Evolutionary conservation across 306 rosid species (phyloP).

Genomic region (Delonix regia): DNA sequence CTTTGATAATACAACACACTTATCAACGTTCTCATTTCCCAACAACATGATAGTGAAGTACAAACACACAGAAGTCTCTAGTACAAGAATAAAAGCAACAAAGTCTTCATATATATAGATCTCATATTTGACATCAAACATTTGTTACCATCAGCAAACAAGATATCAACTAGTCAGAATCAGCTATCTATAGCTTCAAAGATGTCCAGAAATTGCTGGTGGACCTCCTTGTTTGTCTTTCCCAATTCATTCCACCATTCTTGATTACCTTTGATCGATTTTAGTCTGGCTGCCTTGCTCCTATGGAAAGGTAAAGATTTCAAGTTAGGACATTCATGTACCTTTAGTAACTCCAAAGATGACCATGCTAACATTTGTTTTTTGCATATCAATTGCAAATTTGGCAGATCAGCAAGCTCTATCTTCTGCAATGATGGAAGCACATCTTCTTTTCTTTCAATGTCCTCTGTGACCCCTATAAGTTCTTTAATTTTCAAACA

Average conservation of each 20-base stretch:
- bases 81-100: background rate
- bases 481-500: slow-evolving; percentile 1
- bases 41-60: background rate
- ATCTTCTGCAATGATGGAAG: background rate
- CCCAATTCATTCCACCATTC: slow-evolving; percentile 14
- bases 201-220: background rate
- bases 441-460: background rate
- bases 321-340: background rate
- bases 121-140: background rate
- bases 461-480: background rate
- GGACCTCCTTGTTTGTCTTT: background rate
- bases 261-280: slow-evolving; percentile 13
- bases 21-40: background rate
- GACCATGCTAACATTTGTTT: background rate
- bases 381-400: background rate
- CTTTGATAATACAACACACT: background rate
- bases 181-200: background rate
- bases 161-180: background rate
- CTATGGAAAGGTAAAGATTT: slow-evolving; percentile 1
- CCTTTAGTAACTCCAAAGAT: background rate
- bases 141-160: background rate
- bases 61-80: background rate
- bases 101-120: background rate
- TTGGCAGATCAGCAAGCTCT: slow-evolving; percentile 17
- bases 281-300: background rate